A percentile compares a stretch with the other conserved stretches of the same genome.
These are phyloP conservation scores for Ramaria sp. DNA, from an alignment of 768 basidiomycete genomes.

Conservation along the genomic window DNA sequence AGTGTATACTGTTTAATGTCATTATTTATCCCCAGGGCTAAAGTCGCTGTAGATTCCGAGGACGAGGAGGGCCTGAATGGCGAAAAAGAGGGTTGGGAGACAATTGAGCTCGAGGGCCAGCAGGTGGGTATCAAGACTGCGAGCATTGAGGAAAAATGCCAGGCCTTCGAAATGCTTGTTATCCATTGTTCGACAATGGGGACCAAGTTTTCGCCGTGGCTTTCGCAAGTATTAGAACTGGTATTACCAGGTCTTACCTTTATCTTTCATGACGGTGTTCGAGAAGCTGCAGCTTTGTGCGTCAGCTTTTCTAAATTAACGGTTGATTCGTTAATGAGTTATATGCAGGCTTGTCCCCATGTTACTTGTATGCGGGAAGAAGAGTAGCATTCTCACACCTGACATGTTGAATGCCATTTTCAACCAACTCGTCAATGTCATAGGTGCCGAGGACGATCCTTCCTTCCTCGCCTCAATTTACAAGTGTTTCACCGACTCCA, in stretches of 20 bases:
- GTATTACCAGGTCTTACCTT: conserved; percentile 62
- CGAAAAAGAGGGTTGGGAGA: conserved; percentile 71
- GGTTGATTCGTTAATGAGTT: not conserved
- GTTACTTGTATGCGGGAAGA: conserved; percentile 58
- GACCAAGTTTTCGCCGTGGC: conserved; percentile 58
- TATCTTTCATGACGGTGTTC: conserved; percentile 77
- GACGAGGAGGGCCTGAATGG: conserved; percentile 33
- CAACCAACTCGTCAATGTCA: conserved; percentile 50
- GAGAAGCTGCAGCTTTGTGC: conserved; percentile 69
- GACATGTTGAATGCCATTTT: conserved; percentile 64
- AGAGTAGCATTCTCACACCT: conserved; percentile 49
- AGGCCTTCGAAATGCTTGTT: conserved; percentile 79
- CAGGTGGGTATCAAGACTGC: conserved; percentile 70
- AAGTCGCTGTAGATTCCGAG: conserved; percentile 33
- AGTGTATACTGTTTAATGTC: conserved; percentile 10
- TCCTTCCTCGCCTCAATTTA: conserved; percentile 72
- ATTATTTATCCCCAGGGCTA: not conserved
- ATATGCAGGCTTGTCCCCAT: conserved; percentile 54
- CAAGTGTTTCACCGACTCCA: conserved; percentile 53
- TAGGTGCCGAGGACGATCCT: conserved; percentile 58
- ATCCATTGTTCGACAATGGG: conserved; percentile 67
- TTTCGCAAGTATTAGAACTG: conserved; percentile 61
- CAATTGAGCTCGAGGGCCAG: conserved; percentile 66
- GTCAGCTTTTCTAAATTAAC: conserved; percentile 15
- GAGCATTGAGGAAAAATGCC: conserved; percentile 77